phyloP scores from a whole-genome alignment of 805 yeast species.

The Kuraishia ogatae region DNA sequence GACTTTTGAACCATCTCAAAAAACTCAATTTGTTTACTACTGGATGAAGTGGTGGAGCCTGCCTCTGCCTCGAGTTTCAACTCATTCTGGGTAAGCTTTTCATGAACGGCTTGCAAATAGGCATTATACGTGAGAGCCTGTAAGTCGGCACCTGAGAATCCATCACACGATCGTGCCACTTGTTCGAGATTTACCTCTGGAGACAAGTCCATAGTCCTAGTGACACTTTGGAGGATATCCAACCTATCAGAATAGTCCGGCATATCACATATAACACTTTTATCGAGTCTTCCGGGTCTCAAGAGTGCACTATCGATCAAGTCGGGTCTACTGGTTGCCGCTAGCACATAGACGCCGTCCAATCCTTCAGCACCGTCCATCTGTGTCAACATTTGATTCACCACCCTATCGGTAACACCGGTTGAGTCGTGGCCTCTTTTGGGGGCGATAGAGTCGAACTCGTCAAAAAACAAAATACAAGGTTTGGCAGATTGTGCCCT shows the following conservation, averaged over 20 bases:
- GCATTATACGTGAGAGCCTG: slow-evolving; percentile 92
- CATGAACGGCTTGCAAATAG: slow-evolving; percentile 76
- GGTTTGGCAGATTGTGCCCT: slow-evolving; percentile 94
- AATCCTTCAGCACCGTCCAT: slow-evolving; percentile 99
- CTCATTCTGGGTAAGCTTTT: slow-evolving; percentile 45
- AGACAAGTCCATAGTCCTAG: slow-evolving; percentile 50
- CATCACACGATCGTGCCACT: slow-evolving; percentile 55
- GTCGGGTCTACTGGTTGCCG: slow-evolving; percentile 95
- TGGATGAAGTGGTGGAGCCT: not conserved
- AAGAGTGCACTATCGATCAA: slow-evolving; percentile 88
- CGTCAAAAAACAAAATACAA: slow-evolving; percentile 88
- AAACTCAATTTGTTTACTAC: slow-evolving; percentile 10
- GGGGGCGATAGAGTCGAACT: slow-evolving; percentile 95
- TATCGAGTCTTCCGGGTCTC: slow-evolving; percentile 95
- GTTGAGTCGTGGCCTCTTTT: slow-evolving; percentile 97
- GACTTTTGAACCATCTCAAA: slow-evolving; percentile 12
- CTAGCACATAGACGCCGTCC: slow-evolving; percentile 93
- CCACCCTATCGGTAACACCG: slow-evolving; percentile 96
- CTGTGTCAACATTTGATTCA: slow-evolving; percentile 92
- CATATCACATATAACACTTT: slow-evolving; percentile 83
- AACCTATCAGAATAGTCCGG: slow-evolving; percentile 64
- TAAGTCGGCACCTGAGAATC: slow-evolving; percentile 91
- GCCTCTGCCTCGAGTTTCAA: slow-evolving; percentile 10
- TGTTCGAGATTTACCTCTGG: slow-evolving; percentile 41
- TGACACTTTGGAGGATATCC: slow-evolving; percentile 58